Evolutionary conservation across 306 rosid species (phyloP).

Genomic region (Gynostemma pentaphyllum): DNA sequence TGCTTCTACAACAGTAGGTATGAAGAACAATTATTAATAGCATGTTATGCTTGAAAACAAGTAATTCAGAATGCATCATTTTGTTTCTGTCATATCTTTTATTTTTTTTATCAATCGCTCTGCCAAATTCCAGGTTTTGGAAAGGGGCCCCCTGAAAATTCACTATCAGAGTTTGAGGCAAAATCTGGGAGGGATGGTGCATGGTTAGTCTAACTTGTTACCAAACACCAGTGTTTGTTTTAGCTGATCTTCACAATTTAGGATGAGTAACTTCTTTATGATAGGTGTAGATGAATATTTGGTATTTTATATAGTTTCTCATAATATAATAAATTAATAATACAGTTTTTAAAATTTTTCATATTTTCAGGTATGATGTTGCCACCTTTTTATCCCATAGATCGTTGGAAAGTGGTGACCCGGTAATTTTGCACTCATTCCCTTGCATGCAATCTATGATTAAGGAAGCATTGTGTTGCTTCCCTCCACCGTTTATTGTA

Average conservation of each 20-base stretch:
- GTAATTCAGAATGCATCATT: too few relatives aligned
- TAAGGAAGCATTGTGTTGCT: background rate
- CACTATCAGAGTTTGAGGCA: constrained; percentile 82
- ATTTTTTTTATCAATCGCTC: constrained; percentile 15
- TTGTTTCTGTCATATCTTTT: background rate
- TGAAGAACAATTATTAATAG: background rate
- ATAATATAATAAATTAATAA: background rate
- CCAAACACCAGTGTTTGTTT: constrained; percentile 16
- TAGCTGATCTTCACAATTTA: background rate
- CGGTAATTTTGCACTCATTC: constrained; percentile 49
- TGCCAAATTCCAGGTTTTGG: constrained; percentile 38
- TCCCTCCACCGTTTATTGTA: background rate
- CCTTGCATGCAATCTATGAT: background rate
- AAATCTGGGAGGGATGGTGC: constrained; percentile 98
- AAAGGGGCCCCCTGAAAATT: constrained; percentile 53
- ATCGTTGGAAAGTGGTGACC: constrained; percentile 70
- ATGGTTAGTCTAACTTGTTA: constrained; percentile 54
- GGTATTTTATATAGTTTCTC: background rate
- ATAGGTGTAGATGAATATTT: constrained; percentile 2
- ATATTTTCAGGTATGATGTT: constrained; percentile 67
- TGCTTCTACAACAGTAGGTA: constrained; percentile 62
- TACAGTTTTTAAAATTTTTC: background rate
- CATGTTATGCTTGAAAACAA: too few relatives aligned
- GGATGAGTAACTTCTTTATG: background rate
- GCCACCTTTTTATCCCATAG: constrained; percentile 73